Evolutionary conservation across 192 early-diverging fungal genomes (phyloP).

Genomic region (Linnemannia schmuckeri): DNA sequence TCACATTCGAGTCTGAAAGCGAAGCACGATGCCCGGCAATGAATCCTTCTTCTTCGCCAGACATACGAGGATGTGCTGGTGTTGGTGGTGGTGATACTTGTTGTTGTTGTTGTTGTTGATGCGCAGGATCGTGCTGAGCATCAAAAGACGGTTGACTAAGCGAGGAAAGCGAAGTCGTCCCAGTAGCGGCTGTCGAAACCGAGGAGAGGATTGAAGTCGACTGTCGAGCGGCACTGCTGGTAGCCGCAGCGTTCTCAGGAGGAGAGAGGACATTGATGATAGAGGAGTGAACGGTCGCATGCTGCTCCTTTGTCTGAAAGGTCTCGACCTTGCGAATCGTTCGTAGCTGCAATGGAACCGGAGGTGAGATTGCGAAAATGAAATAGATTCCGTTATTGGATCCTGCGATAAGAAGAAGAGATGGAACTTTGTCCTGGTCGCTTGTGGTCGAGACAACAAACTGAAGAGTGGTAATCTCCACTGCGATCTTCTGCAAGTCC

Average conservation of each 20-base stretch:
- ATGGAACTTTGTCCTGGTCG: constrained; percentile 47
- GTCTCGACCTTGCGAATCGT: constrained; percentile 34
- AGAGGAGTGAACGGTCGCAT: constrained; percentile 34
- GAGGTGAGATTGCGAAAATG: constrained; percentile 36
- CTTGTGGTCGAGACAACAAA: constrained; percentile 47
- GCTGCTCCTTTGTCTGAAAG: constrained; percentile 46
- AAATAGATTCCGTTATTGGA: constrained; percentile 40
- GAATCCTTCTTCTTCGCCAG: background rate
- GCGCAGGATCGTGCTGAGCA: background rate
- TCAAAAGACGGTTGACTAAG: background rate
- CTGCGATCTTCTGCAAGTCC: constrained; percentile 29
- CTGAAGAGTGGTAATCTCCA: constrained; percentile 35
- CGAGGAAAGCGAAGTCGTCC: constrained; percentile 12
- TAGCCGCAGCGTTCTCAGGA: constrained; percentile 14
- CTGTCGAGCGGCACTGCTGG: background rate
- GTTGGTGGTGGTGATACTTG: background rate
- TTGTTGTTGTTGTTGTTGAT: background rate
- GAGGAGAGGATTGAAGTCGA: constrained; percentile 35
- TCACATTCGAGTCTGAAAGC: constrained; percentile 5
- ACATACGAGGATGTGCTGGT: background rate
- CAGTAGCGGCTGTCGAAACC: constrained; percentile 21
- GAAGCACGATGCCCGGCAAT: constrained; percentile 9
- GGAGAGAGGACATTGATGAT: constrained; percentile 40
- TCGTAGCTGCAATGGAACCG: constrained; percentile 6
- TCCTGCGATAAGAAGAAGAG: constrained; percentile 37